phyloP scores from a whole-genome alignment of 2,329 filamentous ascomycete species.

The Diaporthe citrichinensis region DNA sequence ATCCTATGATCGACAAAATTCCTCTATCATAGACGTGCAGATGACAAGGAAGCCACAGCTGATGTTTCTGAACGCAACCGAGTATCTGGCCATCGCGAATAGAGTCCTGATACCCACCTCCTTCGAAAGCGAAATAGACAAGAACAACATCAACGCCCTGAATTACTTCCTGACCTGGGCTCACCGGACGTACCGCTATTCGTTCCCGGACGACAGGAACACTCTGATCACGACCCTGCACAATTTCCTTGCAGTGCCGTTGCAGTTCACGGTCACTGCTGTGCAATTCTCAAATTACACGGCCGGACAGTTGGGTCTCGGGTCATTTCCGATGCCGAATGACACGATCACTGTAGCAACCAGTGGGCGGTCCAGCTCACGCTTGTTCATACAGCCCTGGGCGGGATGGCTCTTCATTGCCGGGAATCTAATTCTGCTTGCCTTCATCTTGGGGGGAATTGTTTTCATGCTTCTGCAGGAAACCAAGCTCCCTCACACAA shows the following conservation, averaged over 20 bases:
- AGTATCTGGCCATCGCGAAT: background rate
- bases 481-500: background rate
- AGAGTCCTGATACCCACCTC: background rate
- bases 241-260: slow-evolving; percentile 6
- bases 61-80: background rate
- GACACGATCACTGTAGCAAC: slow-evolving; percentile 14
- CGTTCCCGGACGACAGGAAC: slow-evolving; percentile 4
- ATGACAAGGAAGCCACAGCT: background rate
- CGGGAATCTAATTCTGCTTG: background rate
- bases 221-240: background rate
- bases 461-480: background rate
- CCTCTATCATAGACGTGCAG: slow-evolving; percentile 16
- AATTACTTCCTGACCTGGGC: slow-evolving; percentile 21
- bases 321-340: slow-evolving; percentile 8
- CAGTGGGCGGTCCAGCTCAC: slow-evolving; percentile 5
- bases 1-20: slow-evolving; percentile 13
- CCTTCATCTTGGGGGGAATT: background rate
- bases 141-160: background rate
- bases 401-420: slow-evolving; percentile 14
- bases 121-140: background rate
- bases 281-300: slow-evolving; percentile 20
- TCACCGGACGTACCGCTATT: slow-evolving; percentile 19
- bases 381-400: slow-evolving; percentile 3
- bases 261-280: slow-evolving; percentile 19
- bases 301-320: background rate